Base-by-base conservation (phyloP, 2,329 filamentous ascomycete genomes). In the Pseudovirgaria hyperparasitica region DNA sequence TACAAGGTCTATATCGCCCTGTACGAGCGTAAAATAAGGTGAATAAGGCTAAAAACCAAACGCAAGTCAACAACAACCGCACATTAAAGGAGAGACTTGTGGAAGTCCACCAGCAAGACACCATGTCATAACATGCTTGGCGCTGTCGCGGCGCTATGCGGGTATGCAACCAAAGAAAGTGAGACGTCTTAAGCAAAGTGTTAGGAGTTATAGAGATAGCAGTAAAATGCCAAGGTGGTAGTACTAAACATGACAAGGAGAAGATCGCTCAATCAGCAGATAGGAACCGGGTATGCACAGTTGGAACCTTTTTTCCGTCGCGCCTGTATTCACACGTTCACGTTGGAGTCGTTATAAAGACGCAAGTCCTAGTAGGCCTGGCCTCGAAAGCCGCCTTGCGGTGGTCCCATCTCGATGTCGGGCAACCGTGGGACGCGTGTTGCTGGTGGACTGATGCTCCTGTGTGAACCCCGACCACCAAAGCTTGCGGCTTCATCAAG, bases 401-500 rank as follows among this genome's bases (percentile, higher is more conserved):
- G 26, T 9, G 27, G 34, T 18, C 39, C 40, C 9, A 45, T 31
- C 11, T 48, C 43, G 16, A 49, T 32, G 6, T 51, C 45, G 14
- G 46, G 47, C 27, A 50, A 27, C n/a, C 41, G 41, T 4, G 47
- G 47, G 20, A 39, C 41, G 21, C 42, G 28, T 10, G 25, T 16
- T 8, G 23, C 21, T 7, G 38, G 37, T 12, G 46, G 44, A 29
- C 42, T 50, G 16, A 27, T 30, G 22, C 43, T 45, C 16, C 43
- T 40, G 8, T 33, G 35, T 4, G 41, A 30, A 24, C 39, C 38
- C 8, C 31, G 11, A 23, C 28, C 31, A 9, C 40, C 47, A 23
- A 54, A 49, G 23, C 43, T 46, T 12, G 50, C 50, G 4, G 51
- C 46, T 26, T 53, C 47, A 12, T 40, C 40, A 11, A 55, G 46